Conservation (phyloP, 2,329 filamentous ascomycete species). For the Rutstroemia sp. region DNA sequence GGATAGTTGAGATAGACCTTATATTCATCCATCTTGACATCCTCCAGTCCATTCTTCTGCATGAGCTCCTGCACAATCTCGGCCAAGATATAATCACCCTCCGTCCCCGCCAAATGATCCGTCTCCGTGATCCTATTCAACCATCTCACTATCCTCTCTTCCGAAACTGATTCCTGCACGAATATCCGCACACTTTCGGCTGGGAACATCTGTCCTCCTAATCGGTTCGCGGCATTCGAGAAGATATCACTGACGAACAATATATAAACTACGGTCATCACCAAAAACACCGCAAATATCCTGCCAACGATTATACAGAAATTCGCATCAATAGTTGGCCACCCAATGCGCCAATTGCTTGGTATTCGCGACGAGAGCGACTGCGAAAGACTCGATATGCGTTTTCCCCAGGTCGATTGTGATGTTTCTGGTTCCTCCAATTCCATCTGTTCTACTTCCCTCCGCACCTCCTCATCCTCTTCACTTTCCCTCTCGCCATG, state of each 20-base stretch:
- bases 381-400: constrained; percentile 29
- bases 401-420: constrained; percentile 30
- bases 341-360: constrained; percentile 25
- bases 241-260: constrained; percentile 84
- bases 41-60: constrained; percentile 62
- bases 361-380: constrained; percentile 27
- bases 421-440: constrained; percentile 59
- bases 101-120: constrained; percentile 88
- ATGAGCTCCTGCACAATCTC: constrained; percentile 80
- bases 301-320: constrained; percentile 61
- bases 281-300: constrained; percentile 65
- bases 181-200: constrained; percentile 73
- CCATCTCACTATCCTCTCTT: constrained; percentile 61
- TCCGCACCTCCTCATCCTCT: constrained; percentile 59
- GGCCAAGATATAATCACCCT: constrained; percentile 82
- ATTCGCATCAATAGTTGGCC: constrained; percentile 28
- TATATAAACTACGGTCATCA: constrained; percentile 73
- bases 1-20: constrained; percentile 93
- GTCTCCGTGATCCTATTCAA: constrained; percentile 73
- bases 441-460: constrained; percentile 85
- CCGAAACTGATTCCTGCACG: constrained; percentile 66
- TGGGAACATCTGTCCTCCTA: constrained; percentile 68
- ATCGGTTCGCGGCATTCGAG: constrained; percentile 52
- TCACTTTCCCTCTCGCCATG: constrained; percentile 36
- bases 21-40: constrained; percentile 70